These are phyloP conservation scores for Collybiopsis luxurians DNA, from an alignment of 768 basidiomycete genomes.

Conservation along the genomic window DNA sequence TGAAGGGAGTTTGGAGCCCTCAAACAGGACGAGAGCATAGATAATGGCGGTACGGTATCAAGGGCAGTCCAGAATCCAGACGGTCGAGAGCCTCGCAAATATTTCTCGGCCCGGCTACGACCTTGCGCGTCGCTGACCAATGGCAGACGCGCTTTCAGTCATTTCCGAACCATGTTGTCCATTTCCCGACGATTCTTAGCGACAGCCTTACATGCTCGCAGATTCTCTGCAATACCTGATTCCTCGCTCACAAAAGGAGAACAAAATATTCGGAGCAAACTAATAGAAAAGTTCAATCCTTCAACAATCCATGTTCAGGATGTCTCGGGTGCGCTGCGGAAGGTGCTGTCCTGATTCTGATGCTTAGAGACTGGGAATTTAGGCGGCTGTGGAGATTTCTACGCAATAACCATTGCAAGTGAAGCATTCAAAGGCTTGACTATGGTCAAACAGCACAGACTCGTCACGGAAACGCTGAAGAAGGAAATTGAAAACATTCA, in stretches of 20 bases:
- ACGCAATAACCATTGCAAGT: constrained; percentile 86
- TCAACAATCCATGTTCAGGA: constrained; percentile 85
- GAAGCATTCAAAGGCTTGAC: constrained; percentile 82
- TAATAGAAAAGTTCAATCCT: constrained; percentile 74
- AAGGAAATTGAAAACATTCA: constrained; percentile 90
- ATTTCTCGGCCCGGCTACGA: not conserved
- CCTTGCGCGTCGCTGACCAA: constrained; percentile 11
- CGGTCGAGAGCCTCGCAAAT: not conserved
- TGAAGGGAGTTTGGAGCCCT: constrained; percentile 1
- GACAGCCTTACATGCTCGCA: constrained; percentile 20
- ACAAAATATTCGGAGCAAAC: constrained; percentile 64
- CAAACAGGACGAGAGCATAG: constrained; percentile 11
- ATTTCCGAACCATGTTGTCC: constrained; percentile 25
- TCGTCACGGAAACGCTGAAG: constrained; percentile 85
- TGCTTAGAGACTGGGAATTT: constrained; percentile 5
- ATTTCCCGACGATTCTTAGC: constrained; percentile 33
- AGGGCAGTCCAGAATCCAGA: not conserved
- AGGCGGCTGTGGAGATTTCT: constrained; percentile 99
- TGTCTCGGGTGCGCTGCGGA: constrained; percentile 76
- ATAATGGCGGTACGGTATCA: not conserved
- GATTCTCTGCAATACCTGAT: constrained; percentile 21
- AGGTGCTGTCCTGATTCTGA: constrained; percentile 2
- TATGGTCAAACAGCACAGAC: constrained; percentile 89
- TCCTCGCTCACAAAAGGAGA: constrained; percentile 53
- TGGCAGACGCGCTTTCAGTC: constrained; percentile 1